Evolutionary conservation across 2,329 filamentous ascomycete species (phyloP).

Genomic region (Xylaria polymorpha): DNA sequence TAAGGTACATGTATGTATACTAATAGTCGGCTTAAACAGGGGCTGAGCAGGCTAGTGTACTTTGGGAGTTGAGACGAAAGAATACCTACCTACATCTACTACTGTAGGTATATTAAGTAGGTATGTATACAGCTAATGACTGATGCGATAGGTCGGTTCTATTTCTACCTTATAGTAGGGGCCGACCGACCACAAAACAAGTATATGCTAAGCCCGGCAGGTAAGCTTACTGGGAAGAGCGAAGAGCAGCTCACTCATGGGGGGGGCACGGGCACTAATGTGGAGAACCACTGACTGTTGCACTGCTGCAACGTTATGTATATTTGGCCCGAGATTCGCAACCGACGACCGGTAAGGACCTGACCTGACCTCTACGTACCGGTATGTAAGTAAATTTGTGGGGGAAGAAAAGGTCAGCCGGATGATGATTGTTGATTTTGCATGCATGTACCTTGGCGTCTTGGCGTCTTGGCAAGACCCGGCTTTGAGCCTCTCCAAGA

Average conservation of each 20-base stretch:
- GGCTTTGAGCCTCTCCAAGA: conserved; percentile 42
- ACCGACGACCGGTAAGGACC: not conserved
- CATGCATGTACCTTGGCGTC: conserved; percentile 28
- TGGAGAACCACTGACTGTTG: not conserved
- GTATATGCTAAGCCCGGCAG: not conserved
- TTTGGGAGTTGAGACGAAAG: not conserved
- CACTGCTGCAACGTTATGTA: not conserved
- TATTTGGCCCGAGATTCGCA: not conserved
- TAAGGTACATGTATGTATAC: not conserved
- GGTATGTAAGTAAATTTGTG: conserved; percentile 30
- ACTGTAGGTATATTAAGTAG: too few species aligned
- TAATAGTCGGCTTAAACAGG: conserved; percentile 16
- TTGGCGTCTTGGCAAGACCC: conserved; percentile 31
- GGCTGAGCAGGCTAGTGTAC: not conserved
- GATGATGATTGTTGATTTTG: conserved; percentile 32
- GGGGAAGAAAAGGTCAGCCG: conserved; percentile 27
- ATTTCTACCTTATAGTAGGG: not conserved
- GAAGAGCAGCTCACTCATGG: not conserved
- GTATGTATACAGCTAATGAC: not conserved
- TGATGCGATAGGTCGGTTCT: not conserved
- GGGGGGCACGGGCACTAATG: not conserved
- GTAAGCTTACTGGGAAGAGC: conserved; percentile 4
- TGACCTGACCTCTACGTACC: too few species aligned
- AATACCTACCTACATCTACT: too few species aligned
- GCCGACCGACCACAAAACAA: too few species aligned